These are phyloP conservation scores for Aurantiochytrium sp. DNA, from an alignment of 108 stramenopile species.

Conservation along the genomic window DNA sequence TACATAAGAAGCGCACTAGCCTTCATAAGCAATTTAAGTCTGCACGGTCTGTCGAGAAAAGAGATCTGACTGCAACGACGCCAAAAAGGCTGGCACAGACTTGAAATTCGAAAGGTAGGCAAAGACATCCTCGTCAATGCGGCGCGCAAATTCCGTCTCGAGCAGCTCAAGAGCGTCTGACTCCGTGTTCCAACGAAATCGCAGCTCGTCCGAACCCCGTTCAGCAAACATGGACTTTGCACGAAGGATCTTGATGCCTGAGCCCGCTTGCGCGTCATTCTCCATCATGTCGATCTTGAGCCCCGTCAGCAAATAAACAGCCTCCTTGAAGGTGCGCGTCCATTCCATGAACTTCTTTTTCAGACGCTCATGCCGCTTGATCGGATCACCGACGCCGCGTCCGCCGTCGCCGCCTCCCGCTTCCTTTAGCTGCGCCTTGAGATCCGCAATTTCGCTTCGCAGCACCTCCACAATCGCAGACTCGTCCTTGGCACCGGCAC, in stretches of 20 bases:
- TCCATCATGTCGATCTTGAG: slow-evolving; percentile 80
- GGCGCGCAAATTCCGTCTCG: slow-evolving; percentile 70
- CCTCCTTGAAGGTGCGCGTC: slow-evolving; percentile 76
- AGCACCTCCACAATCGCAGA: not conserved
- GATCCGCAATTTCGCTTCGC: not conserved
- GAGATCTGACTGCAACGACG: slow-evolving; percentile 66
- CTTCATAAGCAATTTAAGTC: not conserved
- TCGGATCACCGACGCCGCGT: slow-evolving; percentile 47
- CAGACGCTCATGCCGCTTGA: slow-evolving; percentile 75
- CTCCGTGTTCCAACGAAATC: slow-evolving; percentile 54
- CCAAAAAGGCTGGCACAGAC: slow-evolving; percentile 84
- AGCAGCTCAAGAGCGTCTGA: slow-evolving; percentile 55
- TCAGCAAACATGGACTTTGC: slow-evolving; percentile 88
- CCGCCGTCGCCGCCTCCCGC: not conserved
- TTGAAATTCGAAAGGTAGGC: slow-evolving; percentile 72
- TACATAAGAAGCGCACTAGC: no score
- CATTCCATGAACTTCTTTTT: slow-evolving; percentile 81
- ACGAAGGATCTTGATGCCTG: slow-evolving; percentile 54
- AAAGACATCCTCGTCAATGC: slow-evolving; percentile 50
- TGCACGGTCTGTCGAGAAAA: slow-evolving; percentile 79
- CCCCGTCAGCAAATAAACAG: slow-evolving; percentile 83
- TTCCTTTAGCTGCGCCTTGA: not conserved
- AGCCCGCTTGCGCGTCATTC: not conserved
- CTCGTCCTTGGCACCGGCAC: not conserved
- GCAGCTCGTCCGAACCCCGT: slow-evolving; percentile 71